Percentiles rank a stretch among this genome's conserved stretches.
These are phyloP conservation scores for Dunaliella primolecta DNA, from an alignment of 139 green algal genomes.

Conservation along the genomic window DNA sequence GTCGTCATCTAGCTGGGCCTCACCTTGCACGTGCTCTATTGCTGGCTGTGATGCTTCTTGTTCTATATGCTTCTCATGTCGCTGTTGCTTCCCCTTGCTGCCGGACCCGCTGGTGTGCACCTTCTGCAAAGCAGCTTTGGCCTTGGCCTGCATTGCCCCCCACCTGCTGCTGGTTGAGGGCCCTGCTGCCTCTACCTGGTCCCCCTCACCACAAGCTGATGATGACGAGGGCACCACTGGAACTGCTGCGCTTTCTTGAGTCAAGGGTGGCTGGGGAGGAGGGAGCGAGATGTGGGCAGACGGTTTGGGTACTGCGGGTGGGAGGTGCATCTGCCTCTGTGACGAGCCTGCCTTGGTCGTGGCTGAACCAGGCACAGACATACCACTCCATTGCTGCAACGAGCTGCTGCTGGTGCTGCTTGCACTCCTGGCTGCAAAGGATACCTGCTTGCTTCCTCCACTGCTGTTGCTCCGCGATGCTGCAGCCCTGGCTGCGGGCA, in stretches of 20 bases:
- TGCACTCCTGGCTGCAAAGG: not conserved
- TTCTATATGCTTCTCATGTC: not conserved
- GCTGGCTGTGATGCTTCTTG: not conserved
- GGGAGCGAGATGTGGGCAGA: not conserved
- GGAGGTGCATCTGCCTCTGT: not conserved
- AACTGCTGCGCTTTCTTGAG: not conserved
- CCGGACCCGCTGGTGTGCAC: not conserved
- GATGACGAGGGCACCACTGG: not conserved
- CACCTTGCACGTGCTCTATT: not conserved
- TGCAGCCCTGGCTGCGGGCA: not conserved
- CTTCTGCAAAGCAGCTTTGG: not conserved
- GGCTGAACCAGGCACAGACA: not conserved
- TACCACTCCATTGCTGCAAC: not conserved
- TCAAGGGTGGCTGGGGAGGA: not conserved
- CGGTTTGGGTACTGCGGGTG: not conserved
- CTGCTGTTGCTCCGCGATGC: no score
- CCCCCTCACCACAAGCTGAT: not conserved
- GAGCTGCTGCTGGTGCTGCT: not conserved
- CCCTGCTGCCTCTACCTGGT: not conserved
- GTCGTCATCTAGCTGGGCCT: not conserved
- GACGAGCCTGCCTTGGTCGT: not conserved
- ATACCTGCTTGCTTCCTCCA: not conserved
- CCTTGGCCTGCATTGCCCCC: not conserved
- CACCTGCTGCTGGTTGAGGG: not conserved
- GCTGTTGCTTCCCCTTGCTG: not conserved